Percentiles rank a stretch among this genome's conserved stretches.
Conservation (phyloP, 805 yeast species). For the Wickerhamomyces subpelliculosus region DNA sequence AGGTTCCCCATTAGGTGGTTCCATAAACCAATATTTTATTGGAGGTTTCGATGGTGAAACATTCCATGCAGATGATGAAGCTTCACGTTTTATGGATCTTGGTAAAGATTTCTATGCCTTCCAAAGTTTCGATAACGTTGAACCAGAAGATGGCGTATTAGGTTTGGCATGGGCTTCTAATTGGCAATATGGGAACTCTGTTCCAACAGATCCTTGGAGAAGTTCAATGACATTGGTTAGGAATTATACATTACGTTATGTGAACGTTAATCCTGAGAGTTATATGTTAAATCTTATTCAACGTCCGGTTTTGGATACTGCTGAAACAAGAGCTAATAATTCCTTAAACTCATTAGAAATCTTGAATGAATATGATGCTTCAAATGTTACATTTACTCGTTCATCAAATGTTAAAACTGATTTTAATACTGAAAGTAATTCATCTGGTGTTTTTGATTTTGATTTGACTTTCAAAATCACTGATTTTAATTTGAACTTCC, state of each 20-base stretch:
- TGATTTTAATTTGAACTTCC: constrained; percentile 1
- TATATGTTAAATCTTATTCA: constrained; percentile 17
- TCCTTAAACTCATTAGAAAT: not conserved
- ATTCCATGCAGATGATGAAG: constrained; percentile 26
- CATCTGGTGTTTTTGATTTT: constrained; percentile 21
- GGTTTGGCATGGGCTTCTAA: constrained; percentile 38
- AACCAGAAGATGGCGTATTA: constrained; percentile 20
- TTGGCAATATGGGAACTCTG: constrained; percentile 32
- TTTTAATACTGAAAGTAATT: constrained; percentile 3
- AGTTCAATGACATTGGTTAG: constrained; percentile 30
- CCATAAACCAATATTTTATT: constrained; percentile 32
- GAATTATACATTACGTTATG: constrained; percentile 21
- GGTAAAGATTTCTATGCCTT: constrained; percentile 35
- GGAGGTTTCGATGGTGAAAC: constrained; percentile 34
- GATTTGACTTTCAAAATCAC: constrained; percentile 18
- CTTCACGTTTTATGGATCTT: constrained; percentile 25
- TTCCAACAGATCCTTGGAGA: constrained; percentile 31
- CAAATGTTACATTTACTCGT: not conserved
- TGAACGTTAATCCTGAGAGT: constrained; percentile 20
- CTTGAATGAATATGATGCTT: not conserved
- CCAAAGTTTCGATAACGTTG: constrained; percentile 27
- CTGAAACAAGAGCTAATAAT: not conserved
- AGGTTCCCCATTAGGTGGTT: constrained; percentile 35
- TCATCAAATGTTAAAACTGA: not conserved
- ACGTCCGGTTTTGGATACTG: constrained; percentile 17